Evolutionary conservation across 768 basidiomycete genomes (phyloP).

Genomic region (Russula ochroleuca): DNA sequence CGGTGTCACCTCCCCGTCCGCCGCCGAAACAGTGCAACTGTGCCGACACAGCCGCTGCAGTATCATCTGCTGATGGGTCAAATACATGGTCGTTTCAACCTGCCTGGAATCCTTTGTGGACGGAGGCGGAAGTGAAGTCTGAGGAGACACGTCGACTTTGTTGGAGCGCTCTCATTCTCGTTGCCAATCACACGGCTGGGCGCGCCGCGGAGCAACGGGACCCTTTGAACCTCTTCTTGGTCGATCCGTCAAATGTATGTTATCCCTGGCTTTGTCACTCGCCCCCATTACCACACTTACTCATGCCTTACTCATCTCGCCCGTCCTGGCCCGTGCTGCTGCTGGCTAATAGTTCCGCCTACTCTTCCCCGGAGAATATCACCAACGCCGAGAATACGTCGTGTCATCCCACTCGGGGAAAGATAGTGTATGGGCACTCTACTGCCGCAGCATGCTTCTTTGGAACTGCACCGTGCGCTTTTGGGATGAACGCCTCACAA

Average conservation of each 20-base stretch:
- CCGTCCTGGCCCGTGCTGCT: background rate
- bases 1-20: slow-evolving; percentile 36
- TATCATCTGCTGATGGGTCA: slow-evolving; percentile 34
- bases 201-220: slow-evolving; percentile 62
- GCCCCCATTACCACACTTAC: background rate
- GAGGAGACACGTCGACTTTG: slow-evolving; percentile 75
- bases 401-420: slow-evolving; percentile 52
- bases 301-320: background rate
- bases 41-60: slow-evolving; percentile 31
- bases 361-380: slow-evolving; percentile 71
- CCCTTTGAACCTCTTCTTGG: slow-evolving; percentile 53
- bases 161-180: slow-evolving; percentile 68
- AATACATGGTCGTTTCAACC: slow-evolving; percentile 47
- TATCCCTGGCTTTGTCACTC: background rate
- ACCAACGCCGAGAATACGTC: slow-evolving; percentile 44
- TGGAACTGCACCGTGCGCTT: slow-evolving; percentile 68
- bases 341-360: slow-evolving; percentile 47
- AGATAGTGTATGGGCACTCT: slow-evolving; percentile 77
- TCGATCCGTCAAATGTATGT: slow-evolving; percentile 64
- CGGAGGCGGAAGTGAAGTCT: slow-evolving; percentile 48
- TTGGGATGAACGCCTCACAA: slow-evolving; percentile 39
- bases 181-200: slow-evolving; percentile 63
- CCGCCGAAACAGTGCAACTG: slow-evolving; percentile 44
- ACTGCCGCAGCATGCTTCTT: slow-evolving; percentile 75
- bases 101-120: slow-evolving; percentile 62